Conservation (phyloP, 2,329 filamentous ascomycete genomes). For the Coniella lustricola region DNA sequence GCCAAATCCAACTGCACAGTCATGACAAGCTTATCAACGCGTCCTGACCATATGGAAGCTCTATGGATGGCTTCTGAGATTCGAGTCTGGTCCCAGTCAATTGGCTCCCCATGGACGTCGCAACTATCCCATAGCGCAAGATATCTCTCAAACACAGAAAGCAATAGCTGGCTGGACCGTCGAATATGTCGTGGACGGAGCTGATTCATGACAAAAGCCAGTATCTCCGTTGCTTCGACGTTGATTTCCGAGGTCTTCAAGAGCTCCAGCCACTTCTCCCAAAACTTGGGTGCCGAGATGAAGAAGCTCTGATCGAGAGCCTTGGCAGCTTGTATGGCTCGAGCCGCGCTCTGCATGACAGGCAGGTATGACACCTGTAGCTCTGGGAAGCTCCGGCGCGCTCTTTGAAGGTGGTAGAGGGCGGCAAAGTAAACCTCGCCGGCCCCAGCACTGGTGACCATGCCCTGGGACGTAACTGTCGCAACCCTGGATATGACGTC, state of each 20-base stretch:
- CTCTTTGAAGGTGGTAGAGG: not conserved
- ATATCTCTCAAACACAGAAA: conserved; percentile 8
- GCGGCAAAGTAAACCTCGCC: conserved; percentile 6
- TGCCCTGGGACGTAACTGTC: not conserved
- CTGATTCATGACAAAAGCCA: conserved; percentile 5
- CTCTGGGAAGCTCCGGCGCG: not conserved
- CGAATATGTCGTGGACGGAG: conserved; percentile 1
- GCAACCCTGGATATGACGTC: not conserved
- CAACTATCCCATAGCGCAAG: conserved; percentile 9
- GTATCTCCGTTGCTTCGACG: conserved; percentile 1
- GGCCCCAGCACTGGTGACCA: conserved; percentile 3
- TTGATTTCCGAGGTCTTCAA: conserved; percentile 1
- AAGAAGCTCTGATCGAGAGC: not conserved
- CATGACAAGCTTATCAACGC: not conserved
- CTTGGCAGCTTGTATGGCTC: conserved; percentile 1
- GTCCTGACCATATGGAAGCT: conserved; percentile 11
- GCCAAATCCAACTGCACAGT: conserved; percentile 1
- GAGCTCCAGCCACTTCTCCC: conserved; percentile 6
- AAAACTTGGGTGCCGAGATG: not conserved
- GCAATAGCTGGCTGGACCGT: conserved; percentile 3
- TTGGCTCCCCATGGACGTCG: conserved; percentile 7
- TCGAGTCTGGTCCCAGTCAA: not conserved
- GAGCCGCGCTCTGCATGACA: conserved; percentile 1
- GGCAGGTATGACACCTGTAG: not conserved
- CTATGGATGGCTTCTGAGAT: not conserved